A percentile compares a stretch with the other conserved stretches of the same genome.
Evolutionary conservation across 1,139 yeast genomes (phyloP).

Genomic region (Lodderomyces metapsilosis): DNA sequence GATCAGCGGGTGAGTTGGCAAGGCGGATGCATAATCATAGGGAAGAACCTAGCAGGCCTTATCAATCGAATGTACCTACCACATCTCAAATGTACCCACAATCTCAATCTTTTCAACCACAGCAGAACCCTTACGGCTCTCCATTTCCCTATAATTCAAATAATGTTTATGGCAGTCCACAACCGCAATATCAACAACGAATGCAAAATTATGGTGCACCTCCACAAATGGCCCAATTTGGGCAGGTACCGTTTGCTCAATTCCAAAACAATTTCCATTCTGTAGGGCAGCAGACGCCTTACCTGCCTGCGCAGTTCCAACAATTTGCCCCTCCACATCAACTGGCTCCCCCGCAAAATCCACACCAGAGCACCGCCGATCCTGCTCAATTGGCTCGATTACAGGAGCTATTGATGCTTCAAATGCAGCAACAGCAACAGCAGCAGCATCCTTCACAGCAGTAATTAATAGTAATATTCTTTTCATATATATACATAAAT

Average conservation of each 20-base stretch:
- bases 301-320: too few species aligned
- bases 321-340: constrained; percentile 15
- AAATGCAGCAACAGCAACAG: constrained; percentile 12
- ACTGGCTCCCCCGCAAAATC: constrained; percentile 11
- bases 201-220: constrained; percentile 4
- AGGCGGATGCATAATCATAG: constrained; percentile 5
- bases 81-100: constrained; percentile 9
- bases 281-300: too few species aligned
- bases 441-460: constrained; percentile 8
- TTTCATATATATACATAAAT: constrained; percentile 8
- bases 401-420: constrained; percentile 17
- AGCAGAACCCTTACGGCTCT: constrained; percentile 7
- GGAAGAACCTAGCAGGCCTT: constrained; percentile 5
- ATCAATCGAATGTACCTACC: constrained; percentile 3
- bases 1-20: constrained; percentile 5
- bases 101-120: constrained; percentile 5
- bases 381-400: constrained; percentile 19
- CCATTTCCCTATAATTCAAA: constrained; percentile 6
- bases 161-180: constrained; percentile 1
- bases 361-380: constrained; percentile 12
- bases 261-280: constrained; percentile 11
- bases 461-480: background rate
- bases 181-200: constrained; percentile 9
- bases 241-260: constrained; percentile 7
- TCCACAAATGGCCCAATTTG: constrained; percentile 7